Conservation (phyloP, 1,139 yeast species). For the Yamadazyma oceani region DNA sequence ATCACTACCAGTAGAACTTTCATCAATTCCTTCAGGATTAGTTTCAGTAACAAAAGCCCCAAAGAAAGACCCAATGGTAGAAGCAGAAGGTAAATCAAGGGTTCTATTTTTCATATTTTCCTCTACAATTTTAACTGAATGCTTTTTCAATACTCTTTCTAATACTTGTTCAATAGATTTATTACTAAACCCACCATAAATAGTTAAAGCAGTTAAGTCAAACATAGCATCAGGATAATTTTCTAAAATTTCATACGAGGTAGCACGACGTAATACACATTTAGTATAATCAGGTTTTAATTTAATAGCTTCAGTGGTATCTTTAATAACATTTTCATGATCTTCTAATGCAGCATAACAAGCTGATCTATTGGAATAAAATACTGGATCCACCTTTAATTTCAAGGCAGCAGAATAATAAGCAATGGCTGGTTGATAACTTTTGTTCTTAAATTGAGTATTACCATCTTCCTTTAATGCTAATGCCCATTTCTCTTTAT, state of each 20-base stretch:
- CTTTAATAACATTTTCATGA: constrained; percentile 80
- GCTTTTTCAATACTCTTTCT: constrained; percentile 83
- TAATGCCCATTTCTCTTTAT: constrained; percentile 69
- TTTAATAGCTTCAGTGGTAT: constrained; percentile 81
- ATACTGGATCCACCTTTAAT: constrained; percentile 79
- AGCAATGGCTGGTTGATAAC: constrained; percentile 70
- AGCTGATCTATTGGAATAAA: constrained; percentile 92
- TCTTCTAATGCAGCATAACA: constrained; percentile 84
- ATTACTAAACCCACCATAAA: constrained; percentile 77
- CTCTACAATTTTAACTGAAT: constrained; percentile 66
- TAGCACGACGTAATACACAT: constrained; percentile 76
- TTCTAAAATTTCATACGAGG: constrained; percentile 82
- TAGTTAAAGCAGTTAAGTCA: constrained; percentile 84
- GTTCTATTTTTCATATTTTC: constrained; percentile 53
- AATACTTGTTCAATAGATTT: constrained; percentile 76
- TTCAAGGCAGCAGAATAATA: constrained; percentile 77
- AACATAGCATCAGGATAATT: constrained; percentile 82
- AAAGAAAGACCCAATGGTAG: constrained; percentile 82
- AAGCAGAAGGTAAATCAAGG: constrained; percentile 76
- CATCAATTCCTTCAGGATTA: constrained; percentile 51
- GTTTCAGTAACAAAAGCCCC: constrained; percentile 61
- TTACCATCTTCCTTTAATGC: constrained; percentile 91
- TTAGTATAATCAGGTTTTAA: constrained; percentile 88
- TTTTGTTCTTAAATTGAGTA: constrained; percentile 67
- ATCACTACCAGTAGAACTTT: constrained; percentile 53